Conservation (phyloP, 495 filamentous ascomycete genomes). For the Choiromyces venosus region DNA sequence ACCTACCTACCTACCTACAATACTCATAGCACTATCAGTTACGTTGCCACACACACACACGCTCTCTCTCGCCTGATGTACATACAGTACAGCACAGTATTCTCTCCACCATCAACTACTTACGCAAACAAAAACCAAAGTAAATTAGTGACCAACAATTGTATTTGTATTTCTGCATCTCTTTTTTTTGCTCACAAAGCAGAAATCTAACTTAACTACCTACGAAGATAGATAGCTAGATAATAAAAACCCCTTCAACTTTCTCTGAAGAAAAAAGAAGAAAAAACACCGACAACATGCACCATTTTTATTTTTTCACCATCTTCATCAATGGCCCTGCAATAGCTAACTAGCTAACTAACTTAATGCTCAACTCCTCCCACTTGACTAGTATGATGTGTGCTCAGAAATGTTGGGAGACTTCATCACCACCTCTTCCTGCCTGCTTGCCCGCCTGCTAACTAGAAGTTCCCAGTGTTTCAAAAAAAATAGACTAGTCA, state of each 20-base stretch:
- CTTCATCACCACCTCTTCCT: neutral
- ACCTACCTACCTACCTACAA: too few relatives aligned
- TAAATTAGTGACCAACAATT: neutral
- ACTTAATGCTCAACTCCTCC: neutral
- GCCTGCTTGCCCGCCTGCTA: neutral
- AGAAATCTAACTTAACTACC: neutral
- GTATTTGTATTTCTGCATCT: neutral
- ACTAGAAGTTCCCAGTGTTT: neutral
- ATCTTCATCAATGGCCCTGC: neutral
- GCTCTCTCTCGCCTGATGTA: too few relatives aligned
- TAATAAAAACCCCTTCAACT: neutral
- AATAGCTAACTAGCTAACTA: too few relatives aligned
- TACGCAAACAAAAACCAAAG: neutral
- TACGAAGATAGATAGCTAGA: neutral
- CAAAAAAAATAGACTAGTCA: neutral
- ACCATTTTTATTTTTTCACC: neutral
- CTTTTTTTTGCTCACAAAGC: neutral
- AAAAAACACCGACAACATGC: neutral
- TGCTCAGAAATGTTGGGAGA: neutral
- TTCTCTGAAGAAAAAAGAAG: neutral
- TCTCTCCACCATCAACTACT: neutral
- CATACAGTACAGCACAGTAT: too few relatives aligned
- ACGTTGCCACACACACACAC: too few relatives aligned
- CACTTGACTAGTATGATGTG: neutral
- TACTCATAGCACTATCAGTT: too few relatives aligned